Conservation (phyloP, 805 yeast genomes). For the Debaryomyces prosopidis region DNA sequence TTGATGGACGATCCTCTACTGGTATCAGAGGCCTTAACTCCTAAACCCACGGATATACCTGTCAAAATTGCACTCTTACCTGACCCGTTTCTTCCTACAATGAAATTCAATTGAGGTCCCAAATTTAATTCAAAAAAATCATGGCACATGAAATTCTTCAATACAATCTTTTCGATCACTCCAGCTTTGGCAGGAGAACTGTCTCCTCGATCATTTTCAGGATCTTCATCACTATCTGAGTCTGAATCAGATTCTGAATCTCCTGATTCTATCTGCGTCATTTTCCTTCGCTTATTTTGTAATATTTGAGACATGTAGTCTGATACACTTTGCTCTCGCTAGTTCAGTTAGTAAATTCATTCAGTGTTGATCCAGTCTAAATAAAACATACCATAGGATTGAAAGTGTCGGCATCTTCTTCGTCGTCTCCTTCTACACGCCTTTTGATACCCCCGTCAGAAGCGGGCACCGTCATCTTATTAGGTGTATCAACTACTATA, state of each 20-base stretch:
- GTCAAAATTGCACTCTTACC: conserved; percentile 90
- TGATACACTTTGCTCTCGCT: conserved; percentile 9
- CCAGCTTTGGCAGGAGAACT: conserved; percentile 53
- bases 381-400: conserved; percentile 5
- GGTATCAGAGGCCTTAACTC: conserved; percentile 85
- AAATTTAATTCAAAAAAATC: conserved; percentile 71
- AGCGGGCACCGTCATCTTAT: neutral
- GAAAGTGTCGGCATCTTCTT: neutral
- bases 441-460: neutral
- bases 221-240: conserved; percentile 6
- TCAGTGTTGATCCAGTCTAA: neutral
- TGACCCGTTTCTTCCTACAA: conserved; percentile 87
- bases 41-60: conserved; percentile 83
- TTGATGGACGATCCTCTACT: conserved; percentile 76
- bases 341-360: neutral
- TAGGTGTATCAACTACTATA: neutral
- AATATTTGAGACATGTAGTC: conserved; percentile 16
- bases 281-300: conserved; percentile 11
- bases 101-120: conserved; percentile 81
- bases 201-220: conserved; percentile 12
- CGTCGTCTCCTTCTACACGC: neutral
- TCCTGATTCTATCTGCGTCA: conserved; percentile 9
- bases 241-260: conserved; percentile 6
- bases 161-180: conserved; percentile 58
- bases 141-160: conserved; percentile 89